phyloP scores from a whole-genome alignment of 2,329 filamentous ascomycete genomes.

The Ophiosphaerella narmari region DNA sequence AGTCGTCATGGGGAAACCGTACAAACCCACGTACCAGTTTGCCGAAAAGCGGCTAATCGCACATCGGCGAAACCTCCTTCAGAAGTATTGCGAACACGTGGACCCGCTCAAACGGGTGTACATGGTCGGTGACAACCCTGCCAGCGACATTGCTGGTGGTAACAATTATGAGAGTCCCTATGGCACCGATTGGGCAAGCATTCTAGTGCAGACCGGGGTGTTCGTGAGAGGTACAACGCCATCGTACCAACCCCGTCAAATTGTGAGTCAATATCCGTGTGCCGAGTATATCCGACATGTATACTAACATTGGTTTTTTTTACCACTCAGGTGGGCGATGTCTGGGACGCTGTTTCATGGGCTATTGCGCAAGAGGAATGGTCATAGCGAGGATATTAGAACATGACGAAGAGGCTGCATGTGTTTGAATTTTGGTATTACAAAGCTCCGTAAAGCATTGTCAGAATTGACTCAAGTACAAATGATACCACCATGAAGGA shows the following conservation, averaged over 20 bases:
- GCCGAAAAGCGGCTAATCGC: conserved; percentile 74
- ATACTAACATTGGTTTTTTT: not conserved
- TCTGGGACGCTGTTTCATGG: conserved; percentile 77
- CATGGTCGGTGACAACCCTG: conserved; percentile 80
- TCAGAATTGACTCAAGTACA: no score
- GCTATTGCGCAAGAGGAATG: conserved; percentile 62
- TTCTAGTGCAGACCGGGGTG: conserved; percentile 81
- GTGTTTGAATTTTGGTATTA: no score
- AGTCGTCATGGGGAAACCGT: conserved; percentile 82
- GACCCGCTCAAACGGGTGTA: conserved; percentile 74
- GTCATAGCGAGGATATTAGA: conserved; percentile 23
- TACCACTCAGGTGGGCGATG: conserved; percentile 62
- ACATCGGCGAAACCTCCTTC: conserved; percentile 60
- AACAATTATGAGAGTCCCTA: conserved; percentile 71
- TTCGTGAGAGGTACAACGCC: conserved; percentile 64
- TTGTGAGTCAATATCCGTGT: conserved; percentile 45
- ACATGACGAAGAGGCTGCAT: no score
- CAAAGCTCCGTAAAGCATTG: no score
- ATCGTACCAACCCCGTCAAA: conserved; percentile 64
- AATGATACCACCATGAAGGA: no score
- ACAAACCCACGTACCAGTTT: conserved; percentile 76
- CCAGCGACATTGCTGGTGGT: conserved; percentile 87
- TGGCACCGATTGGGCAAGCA: conserved; percentile 75
- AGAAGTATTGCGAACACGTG: conserved; percentile 27
- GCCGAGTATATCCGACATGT: no score